These are phyloP conservation scores for Medicago arabica DNA, from an alignment of 306 rosid genomes.

Conservation along the genomic window DNA sequence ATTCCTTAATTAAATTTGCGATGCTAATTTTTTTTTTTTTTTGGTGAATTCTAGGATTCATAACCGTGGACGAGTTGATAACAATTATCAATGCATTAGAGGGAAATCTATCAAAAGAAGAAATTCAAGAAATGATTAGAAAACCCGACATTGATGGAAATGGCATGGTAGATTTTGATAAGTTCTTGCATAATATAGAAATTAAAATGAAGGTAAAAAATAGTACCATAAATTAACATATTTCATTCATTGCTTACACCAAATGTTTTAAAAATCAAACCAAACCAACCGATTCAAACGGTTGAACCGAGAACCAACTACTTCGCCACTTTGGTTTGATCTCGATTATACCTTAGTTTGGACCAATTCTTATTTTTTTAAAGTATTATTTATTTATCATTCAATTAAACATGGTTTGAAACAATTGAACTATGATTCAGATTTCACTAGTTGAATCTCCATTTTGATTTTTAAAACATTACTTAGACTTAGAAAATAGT, in stretches of 20 bases:
- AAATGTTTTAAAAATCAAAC: too few species aligned
- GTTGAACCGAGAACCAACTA: background rate
- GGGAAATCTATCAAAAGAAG: slow-evolving; percentile 76
- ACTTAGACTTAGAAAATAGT: background rate
- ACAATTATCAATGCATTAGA: slow-evolving; percentile 76
- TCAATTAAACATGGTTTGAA: background rate
- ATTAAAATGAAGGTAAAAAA: slow-evolving; percentile 74
- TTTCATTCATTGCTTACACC: background rate
- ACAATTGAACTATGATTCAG: background rate
- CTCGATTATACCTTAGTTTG: too few species aligned
- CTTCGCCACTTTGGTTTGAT: too few species aligned
- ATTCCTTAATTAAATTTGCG: slow-evolving; percentile 9
- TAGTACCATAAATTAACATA: background rate
- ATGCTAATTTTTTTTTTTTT: background rate
- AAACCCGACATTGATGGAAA: slow-evolving; percentile 75
- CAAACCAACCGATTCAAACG: background rate
- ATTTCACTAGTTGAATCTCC: background rate
- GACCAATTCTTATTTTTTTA: too few species aligned
- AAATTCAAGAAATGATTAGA: slow-evolving; percentile 71
- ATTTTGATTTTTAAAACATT: background rate
- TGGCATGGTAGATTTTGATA: slow-evolving; percentile 73
- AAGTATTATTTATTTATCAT: background rate
- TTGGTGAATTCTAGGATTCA: slow-evolving; percentile 65
- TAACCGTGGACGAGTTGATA: slow-evolving; percentile 75
- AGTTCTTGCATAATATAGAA: slow-evolving; percentile 76